These are phyloP conservation scores for Apophysomyces trapeziformis DNA, from an alignment of 371 early-diverging fungal genomes.

Conservation along the genomic window DNA sequence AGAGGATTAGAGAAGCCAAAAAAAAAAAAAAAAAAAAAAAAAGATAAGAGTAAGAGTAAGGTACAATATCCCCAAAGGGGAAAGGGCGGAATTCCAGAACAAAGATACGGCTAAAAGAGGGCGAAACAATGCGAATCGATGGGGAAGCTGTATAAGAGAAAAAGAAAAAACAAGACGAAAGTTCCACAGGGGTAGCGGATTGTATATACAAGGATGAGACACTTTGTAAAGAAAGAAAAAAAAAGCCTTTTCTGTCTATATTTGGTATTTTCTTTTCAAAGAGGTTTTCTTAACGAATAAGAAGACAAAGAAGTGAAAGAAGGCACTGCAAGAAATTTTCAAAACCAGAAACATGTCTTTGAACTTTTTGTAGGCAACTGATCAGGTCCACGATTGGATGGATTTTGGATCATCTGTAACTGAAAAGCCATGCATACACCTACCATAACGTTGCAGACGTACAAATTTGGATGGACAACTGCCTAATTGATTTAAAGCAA, in stretches of 20 bases:
- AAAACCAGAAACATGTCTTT: constrained; percentile 9
- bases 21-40: background rate
- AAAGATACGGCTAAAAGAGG: background rate
- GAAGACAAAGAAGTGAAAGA: constrained; percentile 3
- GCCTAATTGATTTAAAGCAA: too few species aligned
- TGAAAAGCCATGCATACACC: background rate
- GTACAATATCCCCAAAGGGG: constrained; percentile 9
- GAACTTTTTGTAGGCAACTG: background rate
- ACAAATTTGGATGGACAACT: too few species aligned
- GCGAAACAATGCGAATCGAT: constrained; percentile 5
- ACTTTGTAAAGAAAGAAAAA: background rate
- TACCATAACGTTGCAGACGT: background rate
- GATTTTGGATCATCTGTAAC: constrained; percentile 8
- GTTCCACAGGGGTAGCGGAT: too few species aligned
- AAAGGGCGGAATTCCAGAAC: background rate
- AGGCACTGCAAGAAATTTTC: background rate
- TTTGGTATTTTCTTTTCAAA: background rate
- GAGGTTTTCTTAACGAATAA: background rate
- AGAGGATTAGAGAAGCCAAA: background rate
- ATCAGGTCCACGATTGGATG: background rate
- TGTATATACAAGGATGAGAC: too few species aligned
- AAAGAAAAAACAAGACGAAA: background rate
- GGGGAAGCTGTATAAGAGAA: background rate
- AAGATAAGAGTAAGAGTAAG: constrained; percentile 1
- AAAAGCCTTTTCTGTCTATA: background rate